Evolutionary conservation across 2,329 filamentous ascomycete genomes (phyloP), one percentile per base, ranked within the genome.

Genomic region (Pyrenochaeta sp.): DNA sequence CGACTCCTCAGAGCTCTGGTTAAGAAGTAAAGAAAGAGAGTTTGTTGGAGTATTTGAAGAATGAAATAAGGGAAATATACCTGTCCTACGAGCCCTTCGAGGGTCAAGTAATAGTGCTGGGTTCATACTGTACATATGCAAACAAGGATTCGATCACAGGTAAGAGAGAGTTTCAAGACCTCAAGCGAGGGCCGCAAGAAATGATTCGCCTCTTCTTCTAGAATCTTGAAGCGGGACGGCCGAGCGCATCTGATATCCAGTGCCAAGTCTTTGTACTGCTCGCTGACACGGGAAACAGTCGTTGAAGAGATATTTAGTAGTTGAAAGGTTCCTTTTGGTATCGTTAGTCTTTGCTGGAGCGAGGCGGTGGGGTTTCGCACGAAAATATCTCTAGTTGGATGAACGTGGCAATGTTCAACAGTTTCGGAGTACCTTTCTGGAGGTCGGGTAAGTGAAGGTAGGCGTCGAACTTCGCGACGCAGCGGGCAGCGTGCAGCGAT

Each of bases 61-160:
- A 45, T 15, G 36, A 56, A 35, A 45, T 27, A 32, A 47, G 45
- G 23, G 40, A 55, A 35, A 50, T 51, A 51, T 68, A 68, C 66
- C 66, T 67, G 58, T 66, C 52, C 59, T 58, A 43, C 61, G 63
- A 35, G 56, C 54, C 61, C 66, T 51, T 33, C 55, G 53, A 10
- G 64, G 66, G 49, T 67, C 63, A 59, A 67, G 62, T 66, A 68
- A 64, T 49, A 68, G 51, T 49, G 62, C 62, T 17, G 64, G 64
- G 47, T 68, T 63, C 63, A 68, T 66, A 45, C 18, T 58, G 56
- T 47, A 56, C 40, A 55, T 7, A 10, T 39, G 40, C 29, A 56
- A 57, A 48, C 27, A 51, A 12, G 33, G 3, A 9, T 42, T 30
- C 43, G 14, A 31, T 47, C 45, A 47, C 56, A 64, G 49, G 56